Evolutionary conservation across 75 land plant genomes (phyloP).

Genomic region (Pinus albicaulis): DNA sequence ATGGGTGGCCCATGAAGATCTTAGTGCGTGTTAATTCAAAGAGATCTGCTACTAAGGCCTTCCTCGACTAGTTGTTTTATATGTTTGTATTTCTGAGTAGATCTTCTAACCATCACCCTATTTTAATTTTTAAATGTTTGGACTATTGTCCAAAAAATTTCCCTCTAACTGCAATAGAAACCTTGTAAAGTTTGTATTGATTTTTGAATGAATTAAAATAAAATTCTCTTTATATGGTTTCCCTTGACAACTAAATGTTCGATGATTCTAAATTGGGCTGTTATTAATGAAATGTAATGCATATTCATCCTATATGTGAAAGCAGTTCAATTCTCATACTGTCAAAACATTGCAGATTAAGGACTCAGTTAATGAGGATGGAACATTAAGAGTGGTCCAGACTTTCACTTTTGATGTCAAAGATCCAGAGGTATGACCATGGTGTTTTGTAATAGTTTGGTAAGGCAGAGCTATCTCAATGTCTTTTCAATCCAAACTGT

Average conservation of each 20-base stretch:
- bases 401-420: slow-evolving; percentile 57
- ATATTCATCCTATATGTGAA: background rate
- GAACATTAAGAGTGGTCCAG: slow-evolving; percentile 32
- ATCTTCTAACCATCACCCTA: background rate
- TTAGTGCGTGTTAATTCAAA: background rate
- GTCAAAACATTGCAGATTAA: slow-evolving; percentile 15
- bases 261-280: background rate
- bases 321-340: background rate
- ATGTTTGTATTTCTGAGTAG: background rate
- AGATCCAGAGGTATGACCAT: slow-evolving; percentile 27
- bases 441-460: background rate
- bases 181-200: background rate
- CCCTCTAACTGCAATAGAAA: background rate
- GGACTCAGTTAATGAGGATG: slow-evolving; percentile 21
- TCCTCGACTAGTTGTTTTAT: background rate
- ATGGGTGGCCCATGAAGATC: background rate
- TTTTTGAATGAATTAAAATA: background rate
- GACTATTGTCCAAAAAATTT: background rate
- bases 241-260: background rate
- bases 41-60: background rate
- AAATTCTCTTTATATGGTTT: background rate
- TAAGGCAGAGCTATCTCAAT: background rate
- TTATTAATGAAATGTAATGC: background rate
- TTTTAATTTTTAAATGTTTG: background rate
- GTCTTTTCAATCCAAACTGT: background rate